Percentiles rank a stretch among this genome's conserved stretches.
Evolutionary conservation across 495 filamentous ascomycete species (phyloP).

Genomic region (Aeminium ludgeri): DNA sequence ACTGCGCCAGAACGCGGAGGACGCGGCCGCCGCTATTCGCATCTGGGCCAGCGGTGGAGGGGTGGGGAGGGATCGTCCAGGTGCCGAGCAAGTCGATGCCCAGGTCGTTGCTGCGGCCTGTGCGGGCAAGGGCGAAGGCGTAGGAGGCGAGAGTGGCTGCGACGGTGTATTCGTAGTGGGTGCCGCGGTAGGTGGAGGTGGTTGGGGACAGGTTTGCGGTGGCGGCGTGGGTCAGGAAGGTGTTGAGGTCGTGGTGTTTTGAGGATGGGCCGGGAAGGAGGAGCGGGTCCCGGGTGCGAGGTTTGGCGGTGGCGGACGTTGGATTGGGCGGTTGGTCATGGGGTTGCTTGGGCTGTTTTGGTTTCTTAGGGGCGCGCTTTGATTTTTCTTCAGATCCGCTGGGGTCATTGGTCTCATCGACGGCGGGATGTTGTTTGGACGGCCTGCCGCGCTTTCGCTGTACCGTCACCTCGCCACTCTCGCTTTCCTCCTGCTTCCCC

Average conservation of each 20-base stretch:
- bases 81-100: conserved; percentile 76
- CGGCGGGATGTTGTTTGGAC: no score
- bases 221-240: conserved; percentile 56
- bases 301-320: background rate
- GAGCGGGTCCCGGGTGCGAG: conserved; percentile 8
- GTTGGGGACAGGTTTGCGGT: conserved; percentile 33
- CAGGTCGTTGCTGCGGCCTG: conserved; percentile 56
- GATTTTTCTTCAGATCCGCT: no score
- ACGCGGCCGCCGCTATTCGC: background rate
- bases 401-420: no score
- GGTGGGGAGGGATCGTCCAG: conserved; percentile 47
- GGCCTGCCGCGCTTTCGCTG: no score
- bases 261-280: conserved; percentile 20
- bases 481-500: no score
- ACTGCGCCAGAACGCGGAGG: conserved; percentile 49
- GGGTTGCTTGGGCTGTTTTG: no score
- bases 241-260: conserved; percentile 47
- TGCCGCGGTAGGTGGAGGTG: conserved; percentile 45
- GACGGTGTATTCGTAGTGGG: conserved; percentile 62
- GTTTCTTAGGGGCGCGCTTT: no score
- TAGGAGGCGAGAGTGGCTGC: conserved; percentile 40
- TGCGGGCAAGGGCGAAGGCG: conserved; percentile 50
- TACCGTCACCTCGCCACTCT: no score
- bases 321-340: no score
- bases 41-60: no score